Conservation (phyloP, 2,329 filamentous ascomycete species). For the Aschersonia sp. region DNA sequence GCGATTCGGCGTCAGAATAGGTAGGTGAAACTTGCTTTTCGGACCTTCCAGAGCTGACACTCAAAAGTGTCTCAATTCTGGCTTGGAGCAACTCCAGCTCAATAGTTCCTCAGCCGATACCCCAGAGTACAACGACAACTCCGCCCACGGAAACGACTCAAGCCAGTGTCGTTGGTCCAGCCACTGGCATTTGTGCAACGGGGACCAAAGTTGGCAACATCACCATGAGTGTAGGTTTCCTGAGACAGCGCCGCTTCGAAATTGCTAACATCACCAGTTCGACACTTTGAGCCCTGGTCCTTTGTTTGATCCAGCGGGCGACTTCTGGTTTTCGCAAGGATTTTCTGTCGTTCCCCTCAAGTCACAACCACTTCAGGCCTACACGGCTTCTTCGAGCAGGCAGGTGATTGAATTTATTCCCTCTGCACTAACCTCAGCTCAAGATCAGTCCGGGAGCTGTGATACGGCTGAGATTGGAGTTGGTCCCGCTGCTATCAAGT, state of each 20-base stretch:
- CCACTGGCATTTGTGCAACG: slow-evolving; percentile 12
- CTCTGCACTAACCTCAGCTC: slow-evolving; percentile 15
- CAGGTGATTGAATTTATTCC: slow-evolving; percentile 26
- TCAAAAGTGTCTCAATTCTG: slow-evolving; percentile 7
- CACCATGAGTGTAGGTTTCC: slow-evolving; percentile 20
- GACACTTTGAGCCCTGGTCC: slow-evolving; percentile 20
- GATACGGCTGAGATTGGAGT: slow-evolving; percentile 25
- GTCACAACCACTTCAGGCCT: slow-evolving; percentile 16
- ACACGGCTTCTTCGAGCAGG: slow-evolving; percentile 22
- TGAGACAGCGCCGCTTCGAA: too few species aligned
- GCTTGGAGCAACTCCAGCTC: slow-evolving; percentile 18
- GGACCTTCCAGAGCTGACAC: not conserved
- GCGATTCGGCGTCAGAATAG: slow-evolving; percentile 14
- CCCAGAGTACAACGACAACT: not conserved
- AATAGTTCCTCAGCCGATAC: not conserved
- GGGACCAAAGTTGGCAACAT: slow-evolving; percentile 21
- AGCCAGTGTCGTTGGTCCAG: slow-evolving; percentile 2
- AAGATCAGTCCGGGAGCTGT: slow-evolving; percentile 7
- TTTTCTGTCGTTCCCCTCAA: slow-evolving; percentile 23
- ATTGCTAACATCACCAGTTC: slow-evolving; percentile 16
- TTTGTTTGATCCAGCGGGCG: slow-evolving; percentile 23
- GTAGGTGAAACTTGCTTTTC: slow-evolving; percentile 7
- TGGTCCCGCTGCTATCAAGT: slow-evolving; percentile 19
- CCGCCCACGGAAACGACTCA: not conserved
- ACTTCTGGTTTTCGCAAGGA: slow-evolving; percentile 27